Conservation (phyloP, 2,329 filamentous ascomycete species). For the Purpureocillium lavendulum region DNA sequence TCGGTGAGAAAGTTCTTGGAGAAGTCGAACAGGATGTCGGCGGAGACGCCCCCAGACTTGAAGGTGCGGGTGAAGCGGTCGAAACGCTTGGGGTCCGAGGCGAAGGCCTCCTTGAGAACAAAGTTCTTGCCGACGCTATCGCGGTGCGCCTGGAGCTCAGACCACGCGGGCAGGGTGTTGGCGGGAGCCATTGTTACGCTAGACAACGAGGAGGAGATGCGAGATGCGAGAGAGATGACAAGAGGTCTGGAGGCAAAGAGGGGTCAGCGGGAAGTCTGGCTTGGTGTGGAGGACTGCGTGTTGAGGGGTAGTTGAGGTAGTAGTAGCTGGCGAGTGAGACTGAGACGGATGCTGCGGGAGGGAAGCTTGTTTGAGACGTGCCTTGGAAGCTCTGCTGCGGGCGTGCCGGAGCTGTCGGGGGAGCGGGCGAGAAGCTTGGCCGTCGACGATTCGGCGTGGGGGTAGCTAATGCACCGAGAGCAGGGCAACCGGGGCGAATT, state of each 20-base stretch:
- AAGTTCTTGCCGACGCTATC: slow-evolving; percentile 79
- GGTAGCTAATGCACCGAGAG: too few species aligned
- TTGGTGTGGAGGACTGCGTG: slow-evolving; percentile 39
- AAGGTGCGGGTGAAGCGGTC: slow-evolving; percentile 84
- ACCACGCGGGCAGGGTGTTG: slow-evolving; percentile 79
- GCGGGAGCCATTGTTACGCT: slow-evolving; percentile 63
- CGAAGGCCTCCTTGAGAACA: slow-evolving; percentile 87
- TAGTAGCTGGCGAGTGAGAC: too few species aligned
- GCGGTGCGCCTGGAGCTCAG: slow-evolving; percentile 85
- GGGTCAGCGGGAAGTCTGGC: background rate
- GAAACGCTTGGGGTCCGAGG: slow-evolving; percentile 81
- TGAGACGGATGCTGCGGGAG: too few species aligned
- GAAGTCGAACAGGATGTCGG: slow-evolving; percentile 94
- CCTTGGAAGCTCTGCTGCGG: too few species aligned
- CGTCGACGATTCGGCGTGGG: too few species aligned
- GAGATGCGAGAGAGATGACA: background rate
- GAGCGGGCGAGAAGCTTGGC: too few species aligned
- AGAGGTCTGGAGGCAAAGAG: background rate
- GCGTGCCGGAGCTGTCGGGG: too few species aligned
- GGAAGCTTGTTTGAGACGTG: too few species aligned
- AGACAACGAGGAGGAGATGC: background rate
- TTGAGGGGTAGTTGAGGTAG: slow-evolving; percentile 20
- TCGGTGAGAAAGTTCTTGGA: slow-evolving; percentile 98
- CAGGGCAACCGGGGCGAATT: too few species aligned
- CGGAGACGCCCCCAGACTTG: slow-evolving; percentile 69